phyloP scores from a whole-genome alignment of 345 rosid genomes.

The Sonneratia caseolaris region DNA sequence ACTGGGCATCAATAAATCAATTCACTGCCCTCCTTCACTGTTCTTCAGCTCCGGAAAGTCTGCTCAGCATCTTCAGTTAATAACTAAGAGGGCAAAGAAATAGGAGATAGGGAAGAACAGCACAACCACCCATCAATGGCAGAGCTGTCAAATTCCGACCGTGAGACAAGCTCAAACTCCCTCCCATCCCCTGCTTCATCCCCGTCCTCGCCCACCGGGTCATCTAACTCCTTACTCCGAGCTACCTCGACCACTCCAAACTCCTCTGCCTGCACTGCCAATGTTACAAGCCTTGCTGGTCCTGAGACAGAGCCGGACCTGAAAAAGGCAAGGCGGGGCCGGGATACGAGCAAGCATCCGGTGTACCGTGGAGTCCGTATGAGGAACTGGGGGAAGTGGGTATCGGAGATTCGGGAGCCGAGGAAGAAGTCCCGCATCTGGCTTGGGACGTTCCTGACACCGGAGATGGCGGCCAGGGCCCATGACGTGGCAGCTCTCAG shows the following conservation, averaged over 20 bases:
- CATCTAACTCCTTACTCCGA: constrained; percentile 1
- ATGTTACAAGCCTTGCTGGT: not conserved
- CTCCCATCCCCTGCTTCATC: constrained; percentile 7
- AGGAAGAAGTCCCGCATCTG: constrained; percentile 21
- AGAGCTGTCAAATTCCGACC: constrained; percentile 9
- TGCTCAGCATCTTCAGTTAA: no score
- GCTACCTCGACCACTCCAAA: not conserved
- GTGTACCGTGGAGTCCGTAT: constrained; percentile 19
- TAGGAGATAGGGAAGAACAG: not conserved
- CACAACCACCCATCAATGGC: not conserved
- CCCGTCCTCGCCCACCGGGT: constrained; percentile 10
- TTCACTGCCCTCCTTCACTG: not conserved
- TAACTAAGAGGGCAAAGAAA: no score
- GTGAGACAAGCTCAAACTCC: constrained; percentile 5
- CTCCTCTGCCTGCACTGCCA: not conserved
- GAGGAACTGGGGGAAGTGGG: constrained; percentile 24
- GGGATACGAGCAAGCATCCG: constrained; percentile 15
- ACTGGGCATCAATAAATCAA: not conserved
- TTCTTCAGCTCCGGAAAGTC: not conserved
- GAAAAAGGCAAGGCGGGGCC: constrained; percentile 9
- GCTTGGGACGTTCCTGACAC: constrained; percentile 21
- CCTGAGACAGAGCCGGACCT: not conserved
- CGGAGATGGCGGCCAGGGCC: constrained; percentile 23
- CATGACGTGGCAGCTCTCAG: constrained; percentile 23
- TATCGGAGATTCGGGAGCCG: constrained; percentile 20